Percentiles rank a stretch among this genome's conserved stretches.
phyloP scores from a whole-genome alignment of 2,329 filamentous ascomycete species.

The Sarocladiaceae sp. region DNA sequence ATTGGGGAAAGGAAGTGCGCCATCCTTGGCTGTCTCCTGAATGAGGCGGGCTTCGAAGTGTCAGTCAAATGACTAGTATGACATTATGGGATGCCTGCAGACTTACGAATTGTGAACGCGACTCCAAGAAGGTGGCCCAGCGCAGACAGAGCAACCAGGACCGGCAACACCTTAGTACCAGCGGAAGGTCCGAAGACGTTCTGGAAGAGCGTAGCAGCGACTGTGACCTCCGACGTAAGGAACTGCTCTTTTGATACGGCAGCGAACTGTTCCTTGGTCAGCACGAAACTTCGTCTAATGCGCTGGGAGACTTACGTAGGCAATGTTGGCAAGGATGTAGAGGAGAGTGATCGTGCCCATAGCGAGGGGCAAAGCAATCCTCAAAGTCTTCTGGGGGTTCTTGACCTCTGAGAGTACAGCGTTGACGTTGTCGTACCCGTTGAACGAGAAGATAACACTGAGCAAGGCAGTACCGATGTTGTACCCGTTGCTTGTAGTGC shows the following conservation, averaged over 20 bases:
- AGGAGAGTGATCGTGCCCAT: not conserved
- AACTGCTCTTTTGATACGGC: not conserved
- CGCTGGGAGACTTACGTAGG: not conserved
- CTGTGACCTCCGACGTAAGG: not conserved
- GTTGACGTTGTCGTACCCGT: conserved; percentile 1
- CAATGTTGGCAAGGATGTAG: not conserved
- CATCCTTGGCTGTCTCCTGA: conserved; percentile 15
- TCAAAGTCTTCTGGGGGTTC: not conserved
- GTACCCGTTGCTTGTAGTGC: not conserved
- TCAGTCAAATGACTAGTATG: not conserved
- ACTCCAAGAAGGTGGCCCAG: not conserved
- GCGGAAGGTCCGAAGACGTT: not conserved
- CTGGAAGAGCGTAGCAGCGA: not conserved
- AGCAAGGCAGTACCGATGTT: conserved; percentile 2
- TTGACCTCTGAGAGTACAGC: not conserved
- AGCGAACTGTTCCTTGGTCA: too few relatives aligned
- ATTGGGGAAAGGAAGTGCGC: conserved; percentile 17
- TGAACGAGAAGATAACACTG: not conserved
- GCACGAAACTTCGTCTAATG: not conserved
- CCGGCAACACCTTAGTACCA: not conserved
- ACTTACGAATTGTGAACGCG: not conserved
- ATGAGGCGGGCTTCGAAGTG: conserved; percentile 13
- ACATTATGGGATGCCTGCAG: not conserved
- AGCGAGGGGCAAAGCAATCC: not conserved
- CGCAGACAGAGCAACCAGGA: not conserved